These are phyloP conservation scores for Cyberlindnera nakhonratchasimensis DNA, from an alignment of 805 yeast genomes.

Conservation along the genomic window DNA sequence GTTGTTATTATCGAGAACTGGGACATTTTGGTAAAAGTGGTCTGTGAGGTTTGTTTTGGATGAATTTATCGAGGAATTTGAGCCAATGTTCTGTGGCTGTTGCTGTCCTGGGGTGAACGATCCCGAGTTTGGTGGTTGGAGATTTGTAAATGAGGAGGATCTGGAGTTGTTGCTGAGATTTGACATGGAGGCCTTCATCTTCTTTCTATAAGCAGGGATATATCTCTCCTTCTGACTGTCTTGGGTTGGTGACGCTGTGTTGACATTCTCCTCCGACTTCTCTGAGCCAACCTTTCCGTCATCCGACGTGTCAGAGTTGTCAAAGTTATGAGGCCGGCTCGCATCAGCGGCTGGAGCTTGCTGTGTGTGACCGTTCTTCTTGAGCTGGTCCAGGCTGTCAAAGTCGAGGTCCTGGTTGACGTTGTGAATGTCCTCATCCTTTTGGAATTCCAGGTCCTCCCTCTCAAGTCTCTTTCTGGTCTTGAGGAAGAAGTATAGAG, in stretches of 20 bases:
- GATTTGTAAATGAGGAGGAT: constrained; percentile 22
- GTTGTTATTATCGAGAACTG: constrained; percentile 23
- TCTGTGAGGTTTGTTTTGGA: constrained; percentile 27
- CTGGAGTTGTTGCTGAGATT: constrained; percentile 25
- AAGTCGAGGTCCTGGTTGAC: constrained; percentile 35
- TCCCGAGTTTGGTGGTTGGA: constrained; percentile 6
- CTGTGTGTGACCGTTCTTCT: background rate
- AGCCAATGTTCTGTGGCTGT: constrained; percentile 15
- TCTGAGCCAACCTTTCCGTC: constrained; percentile 14
- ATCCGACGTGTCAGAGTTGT: constrained; percentile 9
- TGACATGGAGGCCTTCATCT: constrained; percentile 27
- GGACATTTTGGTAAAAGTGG: constrained; percentile 26
- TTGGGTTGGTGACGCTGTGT: background rate
- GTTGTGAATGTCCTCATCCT: constrained; percentile 34
- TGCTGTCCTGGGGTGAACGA: constrained; percentile 13
- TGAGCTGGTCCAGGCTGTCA: constrained; percentile 29
- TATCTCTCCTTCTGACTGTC: constrained; percentile 22
- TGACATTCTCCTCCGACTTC: constrained; percentile 6
- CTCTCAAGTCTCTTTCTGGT: constrained; percentile 35
- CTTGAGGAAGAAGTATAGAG: constrained; percentile 36
- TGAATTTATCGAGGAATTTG: constrained; percentile 25
- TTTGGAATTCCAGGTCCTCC: constrained; percentile 33
- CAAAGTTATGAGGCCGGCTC: constrained; percentile 2
- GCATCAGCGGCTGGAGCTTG: background rate
- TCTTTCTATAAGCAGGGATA: constrained; percentile 38